Percentiles rank a stretch among this genome's conserved stretches.
Conservation (phyloP, 345 rosid species). For the Ceriops decandra region DNA sequence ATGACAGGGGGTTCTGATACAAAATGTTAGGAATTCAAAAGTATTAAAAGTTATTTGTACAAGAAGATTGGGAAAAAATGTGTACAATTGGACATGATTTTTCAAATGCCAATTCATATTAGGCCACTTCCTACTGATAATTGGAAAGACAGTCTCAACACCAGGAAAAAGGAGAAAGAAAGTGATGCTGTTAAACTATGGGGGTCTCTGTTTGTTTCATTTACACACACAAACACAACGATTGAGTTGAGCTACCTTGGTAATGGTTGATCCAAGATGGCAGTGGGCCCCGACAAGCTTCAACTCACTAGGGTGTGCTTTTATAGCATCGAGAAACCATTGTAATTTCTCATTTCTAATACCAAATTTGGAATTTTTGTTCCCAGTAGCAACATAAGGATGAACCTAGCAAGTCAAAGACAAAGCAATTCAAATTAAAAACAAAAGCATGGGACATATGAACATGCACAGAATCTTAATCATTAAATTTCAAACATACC, state of each 20-base stretch:
- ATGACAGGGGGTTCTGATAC: conserved; percentile 1
- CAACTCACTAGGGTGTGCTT: conserved; percentile 78
- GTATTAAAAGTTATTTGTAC: too few species aligned
- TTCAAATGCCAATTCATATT: too few species aligned
- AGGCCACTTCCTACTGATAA: too few species aligned
- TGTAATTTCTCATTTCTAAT: conserved; percentile 97
- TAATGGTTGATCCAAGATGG: conserved; percentile 97
- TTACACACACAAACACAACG: neutral
- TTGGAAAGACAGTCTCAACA: too few species aligned
- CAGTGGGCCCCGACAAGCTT: conserved; percentile 97
- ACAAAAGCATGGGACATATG: neutral
- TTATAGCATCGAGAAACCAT: conserved; percentile 95
- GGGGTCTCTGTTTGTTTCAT: neutral
- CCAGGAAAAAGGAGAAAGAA: too few species aligned
- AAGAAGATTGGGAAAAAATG: too few species aligned
- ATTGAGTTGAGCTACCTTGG: conserved; percentile 49
- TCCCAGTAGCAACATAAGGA: conserved; percentile 97
- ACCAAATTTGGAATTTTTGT: conserved; percentile 97
- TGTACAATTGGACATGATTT: too few species aligned
- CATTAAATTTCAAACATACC: too few species aligned
- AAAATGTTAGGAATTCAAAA: too few species aligned
- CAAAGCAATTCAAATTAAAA: neutral
- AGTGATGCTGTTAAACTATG: neutral
- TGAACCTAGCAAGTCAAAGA: conserved; percentile 55
- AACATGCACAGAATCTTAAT: neutral